phyloP scores from a whole-genome alignment of 371 early-diverging fungal genomes.

The Sporodiniella umbellata region DNA sequence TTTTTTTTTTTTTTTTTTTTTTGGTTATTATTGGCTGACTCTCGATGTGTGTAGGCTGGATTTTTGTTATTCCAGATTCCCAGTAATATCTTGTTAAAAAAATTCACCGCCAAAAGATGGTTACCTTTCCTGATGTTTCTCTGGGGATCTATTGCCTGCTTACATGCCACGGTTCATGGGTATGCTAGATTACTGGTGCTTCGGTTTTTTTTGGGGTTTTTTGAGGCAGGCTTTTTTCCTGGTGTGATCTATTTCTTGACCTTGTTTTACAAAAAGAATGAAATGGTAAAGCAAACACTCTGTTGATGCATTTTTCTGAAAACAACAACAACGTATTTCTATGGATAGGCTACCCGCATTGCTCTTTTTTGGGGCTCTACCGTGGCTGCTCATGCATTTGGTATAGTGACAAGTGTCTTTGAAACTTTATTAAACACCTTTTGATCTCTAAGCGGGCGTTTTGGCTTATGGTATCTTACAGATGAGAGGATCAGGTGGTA shows the following conservation, averaged over 20 bases:
- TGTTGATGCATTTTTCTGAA: too few relatives aligned
- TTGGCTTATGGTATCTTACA: constrained; percentile 44
- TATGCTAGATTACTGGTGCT: constrained; percentile 28
- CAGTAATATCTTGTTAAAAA: constrained; percentile 41
- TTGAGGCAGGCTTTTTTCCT: constrained; percentile 48
- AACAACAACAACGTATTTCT: too few relatives aligned
- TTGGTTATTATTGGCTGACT: not conserved
- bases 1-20: not conserved
- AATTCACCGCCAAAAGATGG: constrained; percentile 41
- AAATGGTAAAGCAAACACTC: constrained; percentile 24
- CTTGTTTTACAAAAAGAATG: constrained; percentile 41
- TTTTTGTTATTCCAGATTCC: constrained; percentile 47
- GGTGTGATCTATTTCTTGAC: constrained; percentile 44
- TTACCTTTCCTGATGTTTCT: constrained; percentile 40
- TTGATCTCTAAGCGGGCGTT: too few relatives aligned
- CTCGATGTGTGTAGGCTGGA: constrained; percentile 19
- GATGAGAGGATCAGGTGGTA: constrained; percentile 30
- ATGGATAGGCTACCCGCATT: constrained; percentile 38
- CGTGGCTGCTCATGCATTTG: constrained; percentile 45
- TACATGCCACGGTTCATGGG: constrained; percentile 31
- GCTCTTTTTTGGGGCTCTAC: constrained; percentile 48
- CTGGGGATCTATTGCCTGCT: constrained; percentile 39
- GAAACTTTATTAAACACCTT: too few relatives aligned
- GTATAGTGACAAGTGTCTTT: constrained; percentile 11
- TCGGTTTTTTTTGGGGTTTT: constrained; percentile 42